These are phyloP conservation scores for Sarocladium strictum DNA, from an alignment of 2,329 filamentous ascomycete species.

Conservation along the genomic window DNA sequence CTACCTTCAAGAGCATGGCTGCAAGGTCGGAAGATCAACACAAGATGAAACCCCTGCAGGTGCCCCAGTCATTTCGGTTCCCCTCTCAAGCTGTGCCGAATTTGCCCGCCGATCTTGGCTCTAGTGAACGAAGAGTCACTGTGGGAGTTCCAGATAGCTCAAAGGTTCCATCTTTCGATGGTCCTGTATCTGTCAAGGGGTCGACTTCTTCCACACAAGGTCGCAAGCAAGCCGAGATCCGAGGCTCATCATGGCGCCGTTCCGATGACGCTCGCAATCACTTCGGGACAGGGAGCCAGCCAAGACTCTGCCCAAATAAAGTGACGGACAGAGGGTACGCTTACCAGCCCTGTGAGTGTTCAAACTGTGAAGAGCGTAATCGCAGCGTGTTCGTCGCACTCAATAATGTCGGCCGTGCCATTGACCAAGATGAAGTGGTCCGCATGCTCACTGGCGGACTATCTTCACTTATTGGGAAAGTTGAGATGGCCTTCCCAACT, in stretches of 20 bases:
- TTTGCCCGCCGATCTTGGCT: neutral
- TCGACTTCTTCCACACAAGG: neutral
- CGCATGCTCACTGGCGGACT: neutral
- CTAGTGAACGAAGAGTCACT: neutral
- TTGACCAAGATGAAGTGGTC: neutral
- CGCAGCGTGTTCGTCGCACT: slow-evolving; percentile 1
- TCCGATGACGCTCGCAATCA: slow-evolving; percentile 4
- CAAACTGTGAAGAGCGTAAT: neutral
- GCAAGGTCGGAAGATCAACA: neutral
- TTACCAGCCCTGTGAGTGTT: neutral
- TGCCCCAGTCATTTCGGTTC: neutral
- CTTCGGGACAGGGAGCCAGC: neutral
- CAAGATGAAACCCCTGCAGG: neutral
- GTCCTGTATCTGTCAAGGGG: neutral
- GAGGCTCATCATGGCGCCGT: neutral
- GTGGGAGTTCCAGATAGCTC: neutral
- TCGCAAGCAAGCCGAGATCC: neutral
- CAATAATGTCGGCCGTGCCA: neutral
- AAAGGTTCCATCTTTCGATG: neutral
- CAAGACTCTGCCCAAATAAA: neutral
- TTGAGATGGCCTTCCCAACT: neutral
- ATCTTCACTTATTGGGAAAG: neutral
- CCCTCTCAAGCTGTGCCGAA: neutral
- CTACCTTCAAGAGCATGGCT: neutral
- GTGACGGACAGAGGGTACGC: neutral